phyloP scores from a whole-genome alignment of 108 stramenopile genomes.

The Skeletonema costatum region DNA sequence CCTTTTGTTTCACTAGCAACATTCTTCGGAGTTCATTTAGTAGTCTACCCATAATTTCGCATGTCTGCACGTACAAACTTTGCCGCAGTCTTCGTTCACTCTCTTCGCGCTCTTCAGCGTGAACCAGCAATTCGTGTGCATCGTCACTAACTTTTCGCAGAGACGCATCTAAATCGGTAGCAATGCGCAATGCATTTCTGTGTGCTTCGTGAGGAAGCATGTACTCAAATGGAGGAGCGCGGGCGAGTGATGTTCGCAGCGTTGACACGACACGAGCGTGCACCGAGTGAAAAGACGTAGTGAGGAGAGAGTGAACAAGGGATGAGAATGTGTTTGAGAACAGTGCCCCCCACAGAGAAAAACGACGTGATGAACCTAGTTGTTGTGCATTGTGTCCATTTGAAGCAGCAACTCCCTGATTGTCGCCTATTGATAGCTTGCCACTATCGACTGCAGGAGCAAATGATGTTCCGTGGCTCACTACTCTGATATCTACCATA shows the following conservation, averaged over 20 bases:
- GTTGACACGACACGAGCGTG: constrained; percentile 78
- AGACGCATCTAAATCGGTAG: constrained; percentile 73
- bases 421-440: not conserved
- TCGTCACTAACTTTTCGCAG: constrained; percentile 82
- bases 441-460: constrained; percentile 12
- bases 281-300: constrained; percentile 83
- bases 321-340: constrained; percentile 87
- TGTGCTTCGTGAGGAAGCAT: constrained; percentile 89
- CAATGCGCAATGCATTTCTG: constrained; percentile 82
- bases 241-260: constrained; percentile 72
- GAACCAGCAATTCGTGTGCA: constrained; percentile 87
- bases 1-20: constrained; percentile 37
- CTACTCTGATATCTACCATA: constrained; percentile 70
- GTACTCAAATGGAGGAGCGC: constrained; percentile 72
- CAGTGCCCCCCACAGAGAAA: constrained; percentile 85
- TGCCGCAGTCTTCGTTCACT: constrained; percentile 78
- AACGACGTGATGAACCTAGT: constrained; percentile 38
- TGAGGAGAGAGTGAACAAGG: constrained; percentile 83
- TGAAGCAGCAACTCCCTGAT: constrained; percentile 13
- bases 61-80: constrained; percentile 89
- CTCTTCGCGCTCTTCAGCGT: constrained; percentile 90
- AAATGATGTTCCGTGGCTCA: constrained; percentile 50
- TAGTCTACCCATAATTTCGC: constrained; percentile 89
- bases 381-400: not conserved
- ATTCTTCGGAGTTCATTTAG: constrained; percentile 84